These are phyloP conservation scores for Colletotrichum sp. DNA, from an alignment of 2,329 filamentous ascomycete species.

Conservation along the genomic window DNA sequence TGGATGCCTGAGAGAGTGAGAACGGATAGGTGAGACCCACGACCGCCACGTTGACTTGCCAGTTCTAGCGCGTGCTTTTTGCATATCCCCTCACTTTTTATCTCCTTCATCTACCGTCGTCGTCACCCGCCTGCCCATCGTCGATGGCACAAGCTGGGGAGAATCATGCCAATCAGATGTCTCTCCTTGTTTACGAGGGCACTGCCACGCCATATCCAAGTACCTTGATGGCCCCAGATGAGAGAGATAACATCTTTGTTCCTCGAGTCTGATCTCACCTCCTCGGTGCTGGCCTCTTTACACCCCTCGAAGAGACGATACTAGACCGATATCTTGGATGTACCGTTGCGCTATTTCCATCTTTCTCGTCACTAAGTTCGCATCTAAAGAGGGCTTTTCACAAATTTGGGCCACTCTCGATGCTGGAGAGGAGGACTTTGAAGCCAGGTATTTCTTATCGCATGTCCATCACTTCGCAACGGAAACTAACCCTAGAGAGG, in stretches of 20 bases:
- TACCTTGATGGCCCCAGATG: not conserved
- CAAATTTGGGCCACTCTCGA: not conserved
- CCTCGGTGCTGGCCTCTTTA: not conserved
- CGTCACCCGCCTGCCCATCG: not conserved
- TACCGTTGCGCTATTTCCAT: not conserved
- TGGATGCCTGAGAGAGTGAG: not conserved
- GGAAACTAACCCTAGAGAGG: not conserved
- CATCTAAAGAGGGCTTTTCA: not conserved
- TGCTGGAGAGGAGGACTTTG: not conserved
- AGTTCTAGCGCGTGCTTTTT: not conserved
- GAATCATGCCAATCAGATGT: not conserved
- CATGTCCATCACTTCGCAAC: not conserved
- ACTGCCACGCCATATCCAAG: not conserved
- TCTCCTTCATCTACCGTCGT: not conserved
- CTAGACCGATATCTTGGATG: not conserved
- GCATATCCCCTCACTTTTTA: not conserved
- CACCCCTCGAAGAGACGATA: not conserved
- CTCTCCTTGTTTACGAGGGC: not conserved
- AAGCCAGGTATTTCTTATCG: not conserved
- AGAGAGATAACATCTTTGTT: not conserved
- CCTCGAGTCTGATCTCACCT: not conserved
- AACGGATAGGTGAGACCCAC: slow-evolving; percentile 7
- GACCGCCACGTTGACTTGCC: not conserved
- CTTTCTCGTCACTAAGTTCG: not conserved
- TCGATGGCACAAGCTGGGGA: not conserved